phyloP scores from a whole-genome alignment of 495 filamentous ascomycete species.

The Elasticomyces elasticus region DNA sequence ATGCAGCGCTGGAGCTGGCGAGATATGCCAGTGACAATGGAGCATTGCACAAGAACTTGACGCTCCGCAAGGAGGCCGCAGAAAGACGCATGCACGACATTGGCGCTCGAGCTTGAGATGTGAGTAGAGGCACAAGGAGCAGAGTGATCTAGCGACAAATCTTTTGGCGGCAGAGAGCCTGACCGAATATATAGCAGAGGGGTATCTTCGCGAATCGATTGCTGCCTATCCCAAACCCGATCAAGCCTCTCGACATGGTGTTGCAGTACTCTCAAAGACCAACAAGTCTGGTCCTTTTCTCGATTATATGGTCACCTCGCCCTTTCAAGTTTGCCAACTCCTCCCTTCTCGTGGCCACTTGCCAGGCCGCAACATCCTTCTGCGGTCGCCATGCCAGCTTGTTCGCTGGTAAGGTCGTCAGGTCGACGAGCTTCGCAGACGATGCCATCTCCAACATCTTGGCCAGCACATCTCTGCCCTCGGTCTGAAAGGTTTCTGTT shows the following conservation, averaged over 20 bases:
- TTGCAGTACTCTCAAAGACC: not conserved
- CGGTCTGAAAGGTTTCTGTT: constrained; percentile 49
- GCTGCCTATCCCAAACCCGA: not conserved
- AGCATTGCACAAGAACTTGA: constrained; percentile 16
- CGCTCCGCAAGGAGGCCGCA: not conserved
- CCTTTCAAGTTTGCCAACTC: constrained; percentile 51
- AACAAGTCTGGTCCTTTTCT: not conserved
- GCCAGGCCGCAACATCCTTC: constrained; percentile 42
- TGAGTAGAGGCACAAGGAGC: not conserved
- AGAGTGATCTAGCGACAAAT: not conserved
- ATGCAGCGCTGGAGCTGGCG: constrained; percentile 18
- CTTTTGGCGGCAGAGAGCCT: too few relatives aligned
- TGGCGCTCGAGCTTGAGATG: not conserved
- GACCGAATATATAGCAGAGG: not conserved
- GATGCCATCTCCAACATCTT: constrained; percentile 61
- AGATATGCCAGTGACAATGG: constrained; percentile 16
- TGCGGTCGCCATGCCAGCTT: constrained; percentile 52
- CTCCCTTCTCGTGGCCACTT: constrained; percentile 50
- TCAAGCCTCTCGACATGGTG: constrained; percentile 38
- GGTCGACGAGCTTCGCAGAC: constrained; percentile 27
- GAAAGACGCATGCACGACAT: constrained; percentile 3
- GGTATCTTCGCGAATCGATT: not conserved
- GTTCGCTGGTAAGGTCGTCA: constrained; percentile 30
- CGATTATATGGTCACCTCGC: constrained; percentile 30
- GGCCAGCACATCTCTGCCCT: constrained; percentile 59